A percentile compares a stretch with the other conserved stretches of the same genome.
Conservation (phyloP, 2,329 filamentous ascomycete genomes). For the Colletotrichum liriopes region DNA sequence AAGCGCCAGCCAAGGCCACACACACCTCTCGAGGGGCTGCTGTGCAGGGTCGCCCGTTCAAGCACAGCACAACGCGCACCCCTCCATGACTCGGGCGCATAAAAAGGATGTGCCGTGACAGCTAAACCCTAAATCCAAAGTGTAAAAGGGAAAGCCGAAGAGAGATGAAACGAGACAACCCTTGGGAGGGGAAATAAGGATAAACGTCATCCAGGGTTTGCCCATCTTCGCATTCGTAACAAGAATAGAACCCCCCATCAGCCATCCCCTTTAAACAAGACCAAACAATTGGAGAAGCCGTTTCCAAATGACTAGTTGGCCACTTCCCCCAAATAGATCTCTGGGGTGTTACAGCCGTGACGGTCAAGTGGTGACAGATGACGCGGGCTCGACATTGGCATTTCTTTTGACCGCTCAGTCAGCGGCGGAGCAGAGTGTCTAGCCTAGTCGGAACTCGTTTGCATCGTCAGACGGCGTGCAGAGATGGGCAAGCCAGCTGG, state of each 20-base stretch:
- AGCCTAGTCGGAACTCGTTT: neutral
- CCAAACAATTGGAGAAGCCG: slow-evolving; percentile 12
- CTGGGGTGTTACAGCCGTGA: neutral
- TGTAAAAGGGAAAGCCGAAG: slow-evolving; percentile 5
- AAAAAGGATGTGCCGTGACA: slow-evolving; percentile 37
- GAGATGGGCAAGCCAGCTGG: neutral
- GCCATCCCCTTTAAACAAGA: neutral
- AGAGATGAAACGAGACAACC: slow-evolving; percentile 25
- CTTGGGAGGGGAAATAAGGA: slow-evolving; percentile 13
- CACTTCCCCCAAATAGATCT: neutral
- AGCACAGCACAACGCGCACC: slow-evolving; percentile 3
- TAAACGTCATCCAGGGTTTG: slow-evolving; percentile 10
- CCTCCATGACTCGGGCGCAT: slow-evolving; percentile 35
- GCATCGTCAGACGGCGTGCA: neutral
- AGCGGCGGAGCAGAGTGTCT: slow-evolving; percentile 5
- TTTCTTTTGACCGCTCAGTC: slow-evolving; percentile 9
- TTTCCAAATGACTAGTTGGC: neutral
- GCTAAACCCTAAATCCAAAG: slow-evolving; percentile 39
- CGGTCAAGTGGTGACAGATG: neutral
- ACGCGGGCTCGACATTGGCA: slow-evolving; percentile 1
- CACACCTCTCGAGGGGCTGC: neutral
- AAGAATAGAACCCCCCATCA: slow-evolving; percentile 15
- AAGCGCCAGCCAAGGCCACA: neutral
- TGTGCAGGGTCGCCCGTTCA: neutral
- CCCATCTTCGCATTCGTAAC: neutral